These are phyloP conservation scores for Lipomyces sp. DNA, from an alignment of 805 yeast genomes.

Conservation along the genomic window DNA sequence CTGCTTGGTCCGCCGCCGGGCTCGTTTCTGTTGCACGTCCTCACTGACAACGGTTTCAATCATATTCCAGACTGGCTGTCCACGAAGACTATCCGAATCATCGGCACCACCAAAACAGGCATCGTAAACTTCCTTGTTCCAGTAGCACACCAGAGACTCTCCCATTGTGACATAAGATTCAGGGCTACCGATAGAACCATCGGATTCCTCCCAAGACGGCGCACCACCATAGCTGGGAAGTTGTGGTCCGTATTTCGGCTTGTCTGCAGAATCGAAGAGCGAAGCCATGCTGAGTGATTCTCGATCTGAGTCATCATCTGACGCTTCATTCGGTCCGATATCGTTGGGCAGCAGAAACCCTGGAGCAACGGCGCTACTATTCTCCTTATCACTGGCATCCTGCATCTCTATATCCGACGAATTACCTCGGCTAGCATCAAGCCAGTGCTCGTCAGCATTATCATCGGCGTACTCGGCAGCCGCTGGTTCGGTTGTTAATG, in stretches of 20 bases:
- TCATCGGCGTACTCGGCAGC: conserved; percentile 8
- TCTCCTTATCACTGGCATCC: conserved; percentile 29
- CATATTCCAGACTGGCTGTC: conserved; percentile 60
- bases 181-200: background rate
- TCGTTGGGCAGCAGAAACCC: background rate
- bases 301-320: conserved; percentile 20
- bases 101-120: conserved; percentile 59
- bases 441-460: conserved; percentile 17
- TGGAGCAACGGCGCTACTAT: background rate
- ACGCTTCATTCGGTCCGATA: conserved; percentile 3
- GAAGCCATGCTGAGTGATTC: background rate
- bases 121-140: conserved; percentile 58
- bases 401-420: conserved; percentile 29
- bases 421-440: conserved; percentile 4
- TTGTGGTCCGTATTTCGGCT: background rate
- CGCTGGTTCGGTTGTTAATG: background rate
- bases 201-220: conserved; percentile 6
- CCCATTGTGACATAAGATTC: conserved; percentile 41
- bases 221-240: background rate
- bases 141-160: conserved; percentile 65
- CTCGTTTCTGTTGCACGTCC: conserved; percentile 55
- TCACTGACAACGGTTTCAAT: conserved; percentile 58
- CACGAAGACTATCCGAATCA: conserved; percentile 50
- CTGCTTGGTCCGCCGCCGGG: conserved; percentile 24
- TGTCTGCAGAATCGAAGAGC: conserved; percentile 1